Evolutionary conservation across 2,329 filamentous ascomycete species (phyloP).

Genomic region (Trichophaea hybrida): DNA sequence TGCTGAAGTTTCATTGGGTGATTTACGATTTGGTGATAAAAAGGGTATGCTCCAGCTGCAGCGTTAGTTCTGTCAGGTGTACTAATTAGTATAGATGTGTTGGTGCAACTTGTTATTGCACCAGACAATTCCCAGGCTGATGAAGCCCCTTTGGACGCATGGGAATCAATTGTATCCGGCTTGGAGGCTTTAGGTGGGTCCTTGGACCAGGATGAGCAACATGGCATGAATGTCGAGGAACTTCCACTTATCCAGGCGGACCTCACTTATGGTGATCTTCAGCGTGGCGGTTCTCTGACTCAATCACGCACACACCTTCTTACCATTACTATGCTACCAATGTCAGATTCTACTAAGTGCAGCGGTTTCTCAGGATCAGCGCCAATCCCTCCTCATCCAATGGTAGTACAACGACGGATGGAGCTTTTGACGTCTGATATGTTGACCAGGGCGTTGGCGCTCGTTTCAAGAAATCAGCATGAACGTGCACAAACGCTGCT

Average conservation of each 20-base stretch:
- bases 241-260: slow-evolving; percentile 91
- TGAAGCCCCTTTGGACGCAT: slow-evolving; percentile 77
- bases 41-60: slow-evolving; percentile 34
- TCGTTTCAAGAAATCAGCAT: slow-evolving; percentile 82
- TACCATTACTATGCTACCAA: slow-evolving; percentile 87
- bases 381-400: slow-evolving; percentile 86
- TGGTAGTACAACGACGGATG: slow-evolving; percentile 92
- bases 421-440: slow-evolving; percentile 95
- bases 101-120: slow-evolving; percentile 84
- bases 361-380: slow-evolving; percentile 43
- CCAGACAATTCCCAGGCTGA: slow-evolving; percentile 75
- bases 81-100: slow-evolving; percentile 47
- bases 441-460: slow-evolving; percentile 78
- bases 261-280: slow-evolving; percentile 80
- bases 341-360: slow-evolving; percentile 48
- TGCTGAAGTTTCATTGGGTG: slow-evolving; percentile 80
- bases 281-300: slow-evolving; percentile 71
- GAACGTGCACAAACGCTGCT: slow-evolving; percentile 86
- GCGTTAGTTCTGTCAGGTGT: not conserved
- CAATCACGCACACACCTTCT: slow-evolving; percentile 82
- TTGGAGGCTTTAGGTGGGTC: slow-evolving; percentile 83
- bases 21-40: slow-evolving; percentile 91
- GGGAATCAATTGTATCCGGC: slow-evolving; percentile 94
- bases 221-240: slow-evolving; percentile 77
- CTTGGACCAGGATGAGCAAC: slow-evolving; percentile 70